These are phyloP conservation scores for Haplographium delicatum DNA, from an alignment of 495 filamentous ascomycete genomes.

Conservation along the genomic window DNA sequence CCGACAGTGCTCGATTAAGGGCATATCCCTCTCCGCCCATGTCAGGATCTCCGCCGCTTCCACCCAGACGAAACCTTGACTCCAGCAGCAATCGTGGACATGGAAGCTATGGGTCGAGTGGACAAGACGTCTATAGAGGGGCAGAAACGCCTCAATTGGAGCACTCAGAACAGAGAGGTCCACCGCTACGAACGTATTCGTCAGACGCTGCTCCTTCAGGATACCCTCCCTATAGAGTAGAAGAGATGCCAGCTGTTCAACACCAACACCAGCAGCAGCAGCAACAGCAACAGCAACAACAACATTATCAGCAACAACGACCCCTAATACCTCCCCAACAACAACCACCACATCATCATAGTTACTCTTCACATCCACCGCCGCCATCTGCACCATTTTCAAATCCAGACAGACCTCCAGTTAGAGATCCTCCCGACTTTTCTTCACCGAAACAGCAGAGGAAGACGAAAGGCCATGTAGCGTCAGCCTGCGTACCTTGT, in stretches of 20 bases:
- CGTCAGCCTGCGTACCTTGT: constrained; percentile 94
- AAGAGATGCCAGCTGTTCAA: constrained; percentile 13
- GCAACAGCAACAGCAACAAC: constrained; percentile 11
- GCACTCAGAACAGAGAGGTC: constrained; percentile 13
- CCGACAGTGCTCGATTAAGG: constrained; percentile 57
- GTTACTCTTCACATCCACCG: constrained; percentile 4
- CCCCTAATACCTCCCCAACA: constrained; percentile 22
- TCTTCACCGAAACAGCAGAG: constrained; percentile 62
- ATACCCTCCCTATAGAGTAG: constrained; percentile 13
- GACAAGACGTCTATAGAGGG: constrained; percentile 30
- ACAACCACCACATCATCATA: constrained; percentile 24
- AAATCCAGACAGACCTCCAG: constrained; percentile 31
- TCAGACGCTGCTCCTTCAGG: constrained; percentile 30
- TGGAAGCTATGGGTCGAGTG: constrained; percentile 35
- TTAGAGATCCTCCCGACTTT: constrained; percentile 25
- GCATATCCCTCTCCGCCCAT: constrained; percentile 78
- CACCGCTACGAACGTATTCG: constrained; percentile 10
- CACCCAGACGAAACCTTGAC: constrained; percentile 58
- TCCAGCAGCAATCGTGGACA: constrained; percentile 53
- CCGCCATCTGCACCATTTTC: constrained; percentile 27
- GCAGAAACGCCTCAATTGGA: constrained; percentile 25
- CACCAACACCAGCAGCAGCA: constrained; percentile 21
- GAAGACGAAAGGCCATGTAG: constrained; percentile 91
- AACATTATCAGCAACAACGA: constrained; percentile 21
- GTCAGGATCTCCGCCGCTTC: constrained; percentile 71